Evolutionary conservation across 2,329 filamentous ascomycete genomes (phyloP).

Genomic region (Paracorniculantispora psalliotae): DNA sequence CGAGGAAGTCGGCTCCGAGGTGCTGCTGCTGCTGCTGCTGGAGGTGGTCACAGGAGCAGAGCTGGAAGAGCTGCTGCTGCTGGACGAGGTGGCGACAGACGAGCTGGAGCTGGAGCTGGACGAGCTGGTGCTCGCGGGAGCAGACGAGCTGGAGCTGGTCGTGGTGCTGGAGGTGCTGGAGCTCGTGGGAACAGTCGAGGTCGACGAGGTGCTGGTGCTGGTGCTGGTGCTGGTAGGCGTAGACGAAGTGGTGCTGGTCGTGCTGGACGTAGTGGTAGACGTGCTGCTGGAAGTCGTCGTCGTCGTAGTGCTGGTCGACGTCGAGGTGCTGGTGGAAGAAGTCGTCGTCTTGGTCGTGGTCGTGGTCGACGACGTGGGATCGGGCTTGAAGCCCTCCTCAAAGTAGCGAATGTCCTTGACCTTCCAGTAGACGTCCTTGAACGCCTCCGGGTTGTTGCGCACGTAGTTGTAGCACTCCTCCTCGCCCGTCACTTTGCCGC

Average conservation of each 20-base stretch:
- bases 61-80: not conserved
- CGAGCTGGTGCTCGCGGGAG: not conserved
- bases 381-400: constrained; percentile 15
- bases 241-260: not conserved
- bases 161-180: not conserved
- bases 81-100: not conserved
- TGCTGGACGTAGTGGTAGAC: not conserved
- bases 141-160: not conserved
- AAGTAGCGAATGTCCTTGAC: constrained; percentile 39
- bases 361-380: constrained; percentile 21
- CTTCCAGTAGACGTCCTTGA: constrained; percentile 38
- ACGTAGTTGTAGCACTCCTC: constrained; percentile 34
- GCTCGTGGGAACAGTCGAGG: not conserved
- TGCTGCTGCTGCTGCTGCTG: not conserved
- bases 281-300: constrained; percentile 10
- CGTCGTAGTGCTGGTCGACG: constrained; percentile 9
- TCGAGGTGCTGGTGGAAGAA: not conserved
- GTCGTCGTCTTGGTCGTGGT: constrained; percentile 15
- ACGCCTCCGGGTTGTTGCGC: constrained; percentile 29
- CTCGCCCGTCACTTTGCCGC: constrained; percentile 21
- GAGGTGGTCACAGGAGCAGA: not conserved
- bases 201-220: not conserved
- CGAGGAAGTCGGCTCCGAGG: not conserved
- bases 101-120: not conserved
- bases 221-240: not conserved